Evolutionary conservation across 225 moss, liverwort and hornwort genomes (phyloP).

Genomic region (Bryoerythrophyllum caledonicum): DNA sequence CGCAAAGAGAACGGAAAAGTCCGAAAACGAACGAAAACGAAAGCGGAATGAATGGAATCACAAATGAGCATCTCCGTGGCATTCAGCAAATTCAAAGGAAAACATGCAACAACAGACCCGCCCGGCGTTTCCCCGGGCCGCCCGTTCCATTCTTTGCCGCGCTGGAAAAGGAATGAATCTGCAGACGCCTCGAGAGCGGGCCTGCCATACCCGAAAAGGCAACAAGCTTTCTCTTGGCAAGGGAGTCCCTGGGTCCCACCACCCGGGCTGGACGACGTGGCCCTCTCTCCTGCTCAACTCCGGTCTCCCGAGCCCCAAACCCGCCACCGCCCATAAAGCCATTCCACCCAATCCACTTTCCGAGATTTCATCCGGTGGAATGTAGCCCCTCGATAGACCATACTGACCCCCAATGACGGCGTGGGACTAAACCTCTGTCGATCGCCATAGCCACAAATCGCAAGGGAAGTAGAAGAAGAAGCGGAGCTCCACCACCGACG

Average conservation of each 20-base stretch:
- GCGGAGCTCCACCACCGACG: not conserved
- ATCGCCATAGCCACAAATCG: constrained; percentile 15
- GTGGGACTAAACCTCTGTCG: not conserved
- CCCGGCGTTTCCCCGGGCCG: no score
- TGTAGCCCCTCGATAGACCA: fast-evolving
- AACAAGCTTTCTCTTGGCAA: not conserved
- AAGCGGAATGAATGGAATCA: not conserved
- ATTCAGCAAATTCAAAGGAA: no score
- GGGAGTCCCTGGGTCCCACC: constrained; percentile 1
- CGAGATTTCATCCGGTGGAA: not conserved
- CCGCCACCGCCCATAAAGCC: not conserved
- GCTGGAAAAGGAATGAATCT: not conserved
- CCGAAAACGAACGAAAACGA: not conserved
- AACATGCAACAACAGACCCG: no score
- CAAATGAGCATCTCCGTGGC: not conserved
- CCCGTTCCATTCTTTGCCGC: no score
- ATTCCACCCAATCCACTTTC: no score
- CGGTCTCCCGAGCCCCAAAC: no score
- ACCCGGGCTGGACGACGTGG: constrained; percentile 34
- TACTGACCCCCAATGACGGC: not conserved
- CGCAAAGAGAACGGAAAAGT: no score
- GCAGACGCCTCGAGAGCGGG: no score
- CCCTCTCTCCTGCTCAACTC: constrained; percentile 33
- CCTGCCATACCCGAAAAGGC: not conserved
- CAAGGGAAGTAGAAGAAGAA: not conserved